Conservation (phyloP, 2,329 filamentous ascomycete genomes). For the Albophoma yamanashiensis region DNA sequence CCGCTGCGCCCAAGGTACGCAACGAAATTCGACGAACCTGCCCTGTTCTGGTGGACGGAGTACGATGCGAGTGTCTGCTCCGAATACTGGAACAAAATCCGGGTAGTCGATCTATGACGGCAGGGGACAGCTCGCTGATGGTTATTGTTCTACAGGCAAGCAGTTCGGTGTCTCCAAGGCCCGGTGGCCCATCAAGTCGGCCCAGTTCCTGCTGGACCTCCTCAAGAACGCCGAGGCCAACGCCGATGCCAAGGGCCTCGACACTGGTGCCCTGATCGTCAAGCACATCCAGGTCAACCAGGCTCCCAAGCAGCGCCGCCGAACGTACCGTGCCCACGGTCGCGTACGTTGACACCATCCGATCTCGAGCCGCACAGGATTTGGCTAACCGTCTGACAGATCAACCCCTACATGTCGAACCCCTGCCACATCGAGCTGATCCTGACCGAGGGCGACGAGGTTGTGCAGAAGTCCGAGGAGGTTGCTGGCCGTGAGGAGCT, state of each 20-base stretch:
- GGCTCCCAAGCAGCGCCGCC: slow-evolving; percentile 97
- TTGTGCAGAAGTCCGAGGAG: slow-evolving; percentile 91
- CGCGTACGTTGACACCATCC: slow-evolving; percentile 60
- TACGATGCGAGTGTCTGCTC: not conserved
- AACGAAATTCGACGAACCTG: not conserved
- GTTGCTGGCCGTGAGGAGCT: slow-evolving; percentile 51
- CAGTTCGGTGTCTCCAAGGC: slow-evolving; percentile 96
- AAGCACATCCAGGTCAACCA: slow-evolving; percentile 99
- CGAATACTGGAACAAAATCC: not conserved
- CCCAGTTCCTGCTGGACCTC: slow-evolving; percentile 93
- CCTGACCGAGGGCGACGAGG: slow-evolving; percentile 94
- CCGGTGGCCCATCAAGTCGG: slow-evolving; percentile 98
- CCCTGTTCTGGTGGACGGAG: not conserved
- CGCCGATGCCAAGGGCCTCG: slow-evolving; percentile 92
- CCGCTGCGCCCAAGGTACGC: slow-evolving; percentile 95
- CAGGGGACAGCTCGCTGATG: slow-evolving; percentile 13
- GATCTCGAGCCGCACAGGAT: not conserved
- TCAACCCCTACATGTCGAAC: slow-evolving; percentile 99
- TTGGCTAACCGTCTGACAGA: slow-evolving; percentile 39
- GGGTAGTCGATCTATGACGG: not conserved
- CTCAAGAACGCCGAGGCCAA: slow-evolving; percentile 97
- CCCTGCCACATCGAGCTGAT: slow-evolving; percentile 99
- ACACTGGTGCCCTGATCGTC: slow-evolving; percentile 94
- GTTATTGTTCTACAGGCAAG: slow-evolving; percentile 60
- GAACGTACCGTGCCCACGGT: slow-evolving; percentile 99